Conservation (phyloP, 73 alveolate genomes). For the Symbiodinium natans region DNA sequence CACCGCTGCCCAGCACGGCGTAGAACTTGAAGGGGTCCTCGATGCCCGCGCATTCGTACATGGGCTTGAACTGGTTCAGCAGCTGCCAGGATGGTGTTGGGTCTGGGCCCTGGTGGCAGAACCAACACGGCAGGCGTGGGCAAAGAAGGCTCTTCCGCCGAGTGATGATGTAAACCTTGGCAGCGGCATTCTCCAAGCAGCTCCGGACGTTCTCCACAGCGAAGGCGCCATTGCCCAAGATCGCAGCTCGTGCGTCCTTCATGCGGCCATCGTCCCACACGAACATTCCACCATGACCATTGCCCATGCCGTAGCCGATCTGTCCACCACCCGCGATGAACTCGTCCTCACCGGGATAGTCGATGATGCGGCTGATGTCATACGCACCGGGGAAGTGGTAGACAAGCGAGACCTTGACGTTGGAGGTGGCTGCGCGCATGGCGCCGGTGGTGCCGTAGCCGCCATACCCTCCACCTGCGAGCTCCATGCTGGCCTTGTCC, state of each 20-base stretch:
- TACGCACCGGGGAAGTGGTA: conserved; percentile 87
- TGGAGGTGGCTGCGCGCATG: background rate
- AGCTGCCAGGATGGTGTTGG: conserved; percentile 62
- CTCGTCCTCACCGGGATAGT: conserved; percentile 65
- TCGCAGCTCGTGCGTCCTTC: conserved; percentile 80
- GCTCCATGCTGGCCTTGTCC: background rate
- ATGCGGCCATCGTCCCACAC: conserved; percentile 83
- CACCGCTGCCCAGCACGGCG: background rate
- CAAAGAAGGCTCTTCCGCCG: conserved; percentile 74
- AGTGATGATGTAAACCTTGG: conserved; percentile 78
- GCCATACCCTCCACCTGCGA: background rate
- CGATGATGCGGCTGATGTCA: conserved; percentile 85
- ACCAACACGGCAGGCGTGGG: conserved; percentile 72
- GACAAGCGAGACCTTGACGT: background rate
- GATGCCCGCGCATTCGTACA: too few species aligned
- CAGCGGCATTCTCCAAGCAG: conserved; percentile 87
- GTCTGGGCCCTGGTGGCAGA: conserved; percentile 87
- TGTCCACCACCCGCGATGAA: conserved; percentile 76
- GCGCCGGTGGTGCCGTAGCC: background rate
- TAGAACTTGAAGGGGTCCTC: conserved; percentile 87
- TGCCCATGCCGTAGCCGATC: conserved; percentile 83
- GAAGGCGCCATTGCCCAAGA: conserved; percentile 73
- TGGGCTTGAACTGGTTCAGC: too few species aligned
- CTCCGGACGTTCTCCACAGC: conserved; percentile 80
- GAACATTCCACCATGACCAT: conserved; percentile 38